A percentile compares a stretch with the other conserved stretches of the same genome.
These are phyloP conservation scores for Leccinellum rugosiceps DNA, from an alignment of 768 basidiomycete species.

Conservation along the genomic window DNA sequence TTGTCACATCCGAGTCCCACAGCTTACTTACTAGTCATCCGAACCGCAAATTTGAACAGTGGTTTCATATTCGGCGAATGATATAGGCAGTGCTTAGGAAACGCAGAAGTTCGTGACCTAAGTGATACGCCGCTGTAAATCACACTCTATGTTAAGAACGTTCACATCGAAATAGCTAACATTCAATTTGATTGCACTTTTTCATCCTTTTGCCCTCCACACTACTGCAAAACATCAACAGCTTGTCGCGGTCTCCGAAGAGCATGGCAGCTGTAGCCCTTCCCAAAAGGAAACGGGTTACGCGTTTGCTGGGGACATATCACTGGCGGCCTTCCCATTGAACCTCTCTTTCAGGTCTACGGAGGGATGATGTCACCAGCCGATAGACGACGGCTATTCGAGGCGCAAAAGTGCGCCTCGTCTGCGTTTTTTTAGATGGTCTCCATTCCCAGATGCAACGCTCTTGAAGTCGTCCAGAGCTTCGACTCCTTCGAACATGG, in stretches of 20 bases:
- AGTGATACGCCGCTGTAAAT: no score
- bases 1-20: no score
- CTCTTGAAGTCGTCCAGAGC: conserved; percentile 64
- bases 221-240: conserved; percentile 64
- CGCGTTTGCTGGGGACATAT: conserved; percentile 57
- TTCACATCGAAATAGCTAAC: no score
- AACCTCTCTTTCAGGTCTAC: conserved; percentile 74
- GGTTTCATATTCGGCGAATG: no score
- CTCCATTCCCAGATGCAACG: conserved; percentile 41
- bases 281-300: conserved; percentile 43
- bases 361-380: conserved; percentile 59
- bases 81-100: no score
- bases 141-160: no score
- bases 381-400: conserved; percentile 70
- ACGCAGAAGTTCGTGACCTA: no score
- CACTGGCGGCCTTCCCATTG: conserved; percentile 76
- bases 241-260: conserved; percentile 49
- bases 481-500: conserved; percentile 72
- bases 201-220: no score
- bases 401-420: conserved; percentile 58
- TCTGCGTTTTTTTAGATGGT: conserved; percentile 69
- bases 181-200: no score
- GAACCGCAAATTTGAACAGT: no score
- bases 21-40: no score
- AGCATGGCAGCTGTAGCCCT: conserved; percentile 18